Percentiles rank a stretch among this genome's conserved stretches.
These are phyloP conservation scores for Circinella umbellata DNA, from an alignment of 371 early-diverging fungal species.

Conservation along the genomic window DNA sequence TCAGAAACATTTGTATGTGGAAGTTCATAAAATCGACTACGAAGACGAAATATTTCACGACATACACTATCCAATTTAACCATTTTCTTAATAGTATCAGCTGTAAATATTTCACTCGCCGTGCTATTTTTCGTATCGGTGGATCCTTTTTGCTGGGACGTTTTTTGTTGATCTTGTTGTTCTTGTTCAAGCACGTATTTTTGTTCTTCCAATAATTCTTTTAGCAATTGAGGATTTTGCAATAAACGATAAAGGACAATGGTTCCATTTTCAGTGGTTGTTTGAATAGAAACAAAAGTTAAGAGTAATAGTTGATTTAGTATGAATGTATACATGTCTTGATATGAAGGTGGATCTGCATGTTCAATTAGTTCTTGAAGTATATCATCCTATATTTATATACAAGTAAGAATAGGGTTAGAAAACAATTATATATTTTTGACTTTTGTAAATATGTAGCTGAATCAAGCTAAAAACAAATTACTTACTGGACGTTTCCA, in stretches of 20 bases:
- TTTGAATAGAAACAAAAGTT: conserved; percentile 47
- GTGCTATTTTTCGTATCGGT: too few relatives aligned
- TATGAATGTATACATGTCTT: background rate
- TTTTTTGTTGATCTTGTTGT: background rate
- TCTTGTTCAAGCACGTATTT: conserved; percentile 29
- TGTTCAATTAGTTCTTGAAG: background rate
- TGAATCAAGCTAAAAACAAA: background rate
- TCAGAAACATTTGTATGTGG: conserved; percentile 35
- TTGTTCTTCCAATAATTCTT: conserved; percentile 52
- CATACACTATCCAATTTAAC: conserved; percentile 53
- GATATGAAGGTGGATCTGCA: background rate
- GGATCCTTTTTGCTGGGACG: too few relatives aligned
- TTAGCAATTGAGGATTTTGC: conserved; percentile 39
- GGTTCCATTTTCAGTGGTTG: conserved; percentile 40
- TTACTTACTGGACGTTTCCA: background rate
- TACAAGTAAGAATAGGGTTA: too few relatives aligned
- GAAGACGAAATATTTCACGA: conserved; percentile 46
- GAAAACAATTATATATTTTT: too few relatives aligned
- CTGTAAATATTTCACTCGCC: conserved; percentile 26
- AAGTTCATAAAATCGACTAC: conserved; percentile 25
- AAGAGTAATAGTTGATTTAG: conserved; percentile 26
- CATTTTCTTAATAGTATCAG: conserved; percentile 37
- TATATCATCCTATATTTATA: background rate
- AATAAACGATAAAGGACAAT: conserved; percentile 45
- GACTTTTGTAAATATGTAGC: too few relatives aligned